These are phyloP conservation scores for Telopea speciosissima DNA, from an alignment of 177 flowering plant species.

Conservation along the genomic window DNA sequence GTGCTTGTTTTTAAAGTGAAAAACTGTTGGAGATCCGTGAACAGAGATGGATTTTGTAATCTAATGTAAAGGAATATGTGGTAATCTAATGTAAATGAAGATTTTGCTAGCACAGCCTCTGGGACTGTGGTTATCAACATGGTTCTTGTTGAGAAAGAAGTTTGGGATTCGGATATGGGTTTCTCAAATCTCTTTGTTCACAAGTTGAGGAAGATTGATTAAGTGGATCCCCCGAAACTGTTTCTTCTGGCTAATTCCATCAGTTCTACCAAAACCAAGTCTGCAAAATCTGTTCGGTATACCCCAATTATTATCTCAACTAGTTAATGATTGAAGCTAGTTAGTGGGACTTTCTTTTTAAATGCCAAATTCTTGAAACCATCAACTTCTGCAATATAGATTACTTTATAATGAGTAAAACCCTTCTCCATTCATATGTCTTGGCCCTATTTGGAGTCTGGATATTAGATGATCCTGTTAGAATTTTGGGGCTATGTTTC, in stretches of 20 bases:
- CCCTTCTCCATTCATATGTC: no score
- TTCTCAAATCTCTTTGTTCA: slow-evolving; percentile 25
- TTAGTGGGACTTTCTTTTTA: background rate
- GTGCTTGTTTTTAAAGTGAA: no score
- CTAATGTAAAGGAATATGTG: no score
- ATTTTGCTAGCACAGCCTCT: slow-evolving; percentile 22
- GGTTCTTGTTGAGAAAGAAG: slow-evolving; percentile 73
- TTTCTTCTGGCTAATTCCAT: slow-evolving; percentile 57
- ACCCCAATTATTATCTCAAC: slow-evolving; percentile 41
- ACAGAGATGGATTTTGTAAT: no score
- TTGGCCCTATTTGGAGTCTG: no score
- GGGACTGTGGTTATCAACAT: slow-evolving; percentile 29
- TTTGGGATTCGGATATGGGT: slow-evolving; percentile 48
- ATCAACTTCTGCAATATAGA: no score
- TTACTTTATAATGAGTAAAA: no score
- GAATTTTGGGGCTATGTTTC: no score
- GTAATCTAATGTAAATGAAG: slow-evolving; percentile 42
- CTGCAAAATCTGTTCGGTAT: slow-evolving; percentile 20
- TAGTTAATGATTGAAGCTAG: background rate
- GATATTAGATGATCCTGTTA: no score
- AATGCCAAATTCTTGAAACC: no score
- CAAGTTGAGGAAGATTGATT: slow-evolving; percentile 26
- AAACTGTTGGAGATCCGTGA: no score
- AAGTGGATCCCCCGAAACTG: slow-evolving; percentile 40
- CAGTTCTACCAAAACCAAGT: slow-evolving; percentile 22